Base-by-base conservation (phyloP, 2,329 filamentous ascomycete species). In the Botrytis fabae region DNA sequence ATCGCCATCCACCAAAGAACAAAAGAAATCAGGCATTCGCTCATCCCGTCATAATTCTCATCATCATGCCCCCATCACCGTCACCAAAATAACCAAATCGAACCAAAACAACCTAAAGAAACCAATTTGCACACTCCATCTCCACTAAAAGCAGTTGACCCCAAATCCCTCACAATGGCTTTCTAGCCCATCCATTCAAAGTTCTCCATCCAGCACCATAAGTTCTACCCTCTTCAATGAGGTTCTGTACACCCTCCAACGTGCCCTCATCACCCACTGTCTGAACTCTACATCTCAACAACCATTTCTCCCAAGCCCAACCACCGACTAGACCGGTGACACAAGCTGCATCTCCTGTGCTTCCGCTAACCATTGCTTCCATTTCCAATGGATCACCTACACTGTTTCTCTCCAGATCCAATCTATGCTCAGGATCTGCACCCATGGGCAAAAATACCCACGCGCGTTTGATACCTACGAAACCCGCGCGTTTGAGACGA, bases 241-340 rank as follows among this genome's bases (percentile, higher is more conserved):
- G 85, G 57, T 85, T 85, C 44, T 89, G 85, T 10, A 91, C 86
- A 38, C 87, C 87, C 44, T 89, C 87, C 66, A 91, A 84, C 78
- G 86, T 88, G 80, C 87, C 87, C 12, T 89, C 88, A 82, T 88
- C 86, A 71, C 93, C 91, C 40, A 93, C 92, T 80, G 93, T 96
- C 85, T 98, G 95, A 83, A 91, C 88, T 84, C 96, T 93, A 79
- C 95, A 88, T 80, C 94, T 93, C 77, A 98, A 84, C 82, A 98
- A 88, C 96, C 96, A 99, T 81, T 93, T 92, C 87, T 99, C 96
- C 95, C 95, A 99, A 81, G 91, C 91, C 91, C 94, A 96, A 40
- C 92, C 91, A 7, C 94, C 96, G 0, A 95, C 89, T 59, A 98
- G 84, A 32, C 95, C 95, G 20, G 93, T 92, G 76, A 97, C 85